Percentiles rank a stretch among this genome's conserved stretches.
These are phyloP conservation scores for Aspergillus pseudotamarii DNA, from an alignment of 2,329 filamentous ascomycete species.

Conservation along the genomic window DNA sequence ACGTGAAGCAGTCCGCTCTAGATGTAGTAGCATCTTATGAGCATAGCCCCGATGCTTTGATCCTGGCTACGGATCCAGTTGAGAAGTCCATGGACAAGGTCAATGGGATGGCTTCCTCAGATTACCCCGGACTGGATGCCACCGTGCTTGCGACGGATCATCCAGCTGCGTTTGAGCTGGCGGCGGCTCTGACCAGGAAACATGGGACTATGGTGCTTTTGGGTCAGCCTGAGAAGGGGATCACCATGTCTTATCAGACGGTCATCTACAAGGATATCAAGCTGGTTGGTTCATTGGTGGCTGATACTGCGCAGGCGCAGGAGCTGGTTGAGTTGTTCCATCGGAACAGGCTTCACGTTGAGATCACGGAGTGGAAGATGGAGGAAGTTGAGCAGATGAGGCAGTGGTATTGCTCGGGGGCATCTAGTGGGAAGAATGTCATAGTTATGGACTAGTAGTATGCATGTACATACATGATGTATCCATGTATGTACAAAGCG, in stretches of 20 bases:
- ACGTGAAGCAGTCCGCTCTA: constrained; percentile 58
- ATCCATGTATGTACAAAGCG: not conserved
- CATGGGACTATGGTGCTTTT: constrained; percentile 63
- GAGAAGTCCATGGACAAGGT: constrained; percentile 52
- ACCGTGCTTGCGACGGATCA: constrained; percentile 60
- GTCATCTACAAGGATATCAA: constrained; percentile 56
- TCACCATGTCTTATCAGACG: constrained; percentile 32
- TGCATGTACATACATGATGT: not conserved
- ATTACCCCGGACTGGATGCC: constrained; percentile 54
- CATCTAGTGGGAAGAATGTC: constrained; percentile 15
- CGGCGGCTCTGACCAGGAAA: constrained; percentile 60
- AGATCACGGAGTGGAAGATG: constrained; percentile 18
- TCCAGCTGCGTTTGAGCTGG: constrained; percentile 51
- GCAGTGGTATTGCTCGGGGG: constrained; percentile 16
- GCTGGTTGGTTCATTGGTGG: constrained; percentile 51
- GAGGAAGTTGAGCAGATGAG: constrained; percentile 19
- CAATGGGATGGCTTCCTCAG: constrained; percentile 35
- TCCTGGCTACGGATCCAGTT: constrained; percentile 51
- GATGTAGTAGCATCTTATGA: constrained; percentile 51
- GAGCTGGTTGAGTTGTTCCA: constrained; percentile 45
- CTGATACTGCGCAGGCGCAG: constrained; percentile 46
- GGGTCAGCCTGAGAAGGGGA: constrained; percentile 50
- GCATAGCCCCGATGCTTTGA: constrained; percentile 54
- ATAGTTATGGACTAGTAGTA: constrained; percentile 8
- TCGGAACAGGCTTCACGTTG: constrained; percentile 12